Conservation (phyloP, 2,329 filamentous ascomycete genomes). For the Aspergillus costaricaensis region DNA sequence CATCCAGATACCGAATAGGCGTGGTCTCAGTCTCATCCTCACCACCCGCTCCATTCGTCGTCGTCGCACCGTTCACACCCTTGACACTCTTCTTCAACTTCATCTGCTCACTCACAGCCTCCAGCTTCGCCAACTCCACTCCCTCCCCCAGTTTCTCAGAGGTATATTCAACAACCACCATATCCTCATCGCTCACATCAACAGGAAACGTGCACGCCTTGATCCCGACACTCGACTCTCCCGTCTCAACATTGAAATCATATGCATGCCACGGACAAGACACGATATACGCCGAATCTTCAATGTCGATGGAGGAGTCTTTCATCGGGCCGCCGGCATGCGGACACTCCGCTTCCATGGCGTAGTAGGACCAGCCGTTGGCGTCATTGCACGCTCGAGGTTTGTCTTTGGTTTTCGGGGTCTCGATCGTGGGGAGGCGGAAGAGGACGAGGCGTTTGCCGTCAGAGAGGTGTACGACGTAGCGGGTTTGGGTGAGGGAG, state of each 20-base stretch:
- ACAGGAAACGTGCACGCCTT: conserved; percentile 52
- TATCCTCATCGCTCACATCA: conserved; percentile 37
- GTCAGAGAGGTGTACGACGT: conserved; percentile 47
- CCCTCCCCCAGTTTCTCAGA: conserved; percentile 21
- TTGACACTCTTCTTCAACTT: conserved; percentile 40
- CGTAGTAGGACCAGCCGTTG: conserved; percentile 50
- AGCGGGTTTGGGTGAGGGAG: conserved; percentile 43
- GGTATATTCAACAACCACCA: conserved; percentile 38
- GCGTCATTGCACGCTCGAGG: conserved; percentile 31
- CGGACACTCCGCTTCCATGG: conserved; percentile 53
- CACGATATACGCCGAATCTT: conserved; percentile 51
- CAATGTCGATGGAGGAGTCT: conserved; percentile 50
- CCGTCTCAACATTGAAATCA: conserved; percentile 53
- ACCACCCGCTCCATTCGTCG: neutral
- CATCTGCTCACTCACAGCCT: conserved; percentile 50
- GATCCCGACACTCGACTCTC: conserved; percentile 51
- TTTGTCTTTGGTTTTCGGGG: conserved; percentile 24
- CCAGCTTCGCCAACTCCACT: conserved; percentile 36
- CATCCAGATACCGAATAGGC: conserved; percentile 37
- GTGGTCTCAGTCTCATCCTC: conserved; percentile 13
- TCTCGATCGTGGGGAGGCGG: conserved; percentile 46
- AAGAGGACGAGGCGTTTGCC: conserved; percentile 51
- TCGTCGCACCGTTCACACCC: neutral
- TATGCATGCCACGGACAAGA: conserved; percentile 54
- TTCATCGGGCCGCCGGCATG: conserved; percentile 51